Conservation (phyloP, 2,329 filamentous ascomycete species). For the Fusarium xylarioides region DNA sequence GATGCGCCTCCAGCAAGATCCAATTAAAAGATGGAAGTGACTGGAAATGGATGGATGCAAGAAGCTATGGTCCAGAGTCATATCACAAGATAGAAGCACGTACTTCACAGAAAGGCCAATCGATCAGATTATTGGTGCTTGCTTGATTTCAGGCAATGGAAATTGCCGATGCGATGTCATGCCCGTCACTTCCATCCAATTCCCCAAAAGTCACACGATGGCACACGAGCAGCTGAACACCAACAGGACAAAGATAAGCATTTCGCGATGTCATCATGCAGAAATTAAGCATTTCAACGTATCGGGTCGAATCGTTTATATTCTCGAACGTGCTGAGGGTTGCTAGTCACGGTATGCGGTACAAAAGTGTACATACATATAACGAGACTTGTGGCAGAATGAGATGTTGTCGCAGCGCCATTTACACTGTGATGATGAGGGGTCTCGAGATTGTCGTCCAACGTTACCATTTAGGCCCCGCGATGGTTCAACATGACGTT, state of each 20-base stretch:
- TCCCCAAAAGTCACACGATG: background rate
- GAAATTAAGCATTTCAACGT: background rate
- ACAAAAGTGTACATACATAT: background rate
- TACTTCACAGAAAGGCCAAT: background rate
- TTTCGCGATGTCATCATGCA: slow-evolving; percentile 7
- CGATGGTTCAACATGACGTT: slow-evolving; percentile 38
- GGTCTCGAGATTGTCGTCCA: slow-evolving; percentile 26
- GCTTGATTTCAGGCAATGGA: background rate
- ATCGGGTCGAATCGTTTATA: background rate
- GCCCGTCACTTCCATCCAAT: background rate
- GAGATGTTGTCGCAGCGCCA: slow-evolving; percentile 10
- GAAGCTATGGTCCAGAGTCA: background rate
- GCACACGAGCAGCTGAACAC: background rate
- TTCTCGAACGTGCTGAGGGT: background rate
- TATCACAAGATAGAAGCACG: background rate
- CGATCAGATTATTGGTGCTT: background rate
- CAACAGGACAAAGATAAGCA: background rate
- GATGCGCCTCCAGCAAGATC: background rate
- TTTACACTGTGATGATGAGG: slow-evolving; percentile 40
- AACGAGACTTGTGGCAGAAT: accelerated
- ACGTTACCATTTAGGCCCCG: slow-evolving; percentile 28
- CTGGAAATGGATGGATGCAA: background rate
- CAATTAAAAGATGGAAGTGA: background rate
- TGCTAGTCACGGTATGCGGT: background rate
- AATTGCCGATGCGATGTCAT: slow-evolving; percentile 2